Evolutionary conservation across 202 grass and related monocot genomes (phyloP), one percentile per base, ranked within the genome.

Genomic region (Schoenoplectus tabernaemontani): DNA sequence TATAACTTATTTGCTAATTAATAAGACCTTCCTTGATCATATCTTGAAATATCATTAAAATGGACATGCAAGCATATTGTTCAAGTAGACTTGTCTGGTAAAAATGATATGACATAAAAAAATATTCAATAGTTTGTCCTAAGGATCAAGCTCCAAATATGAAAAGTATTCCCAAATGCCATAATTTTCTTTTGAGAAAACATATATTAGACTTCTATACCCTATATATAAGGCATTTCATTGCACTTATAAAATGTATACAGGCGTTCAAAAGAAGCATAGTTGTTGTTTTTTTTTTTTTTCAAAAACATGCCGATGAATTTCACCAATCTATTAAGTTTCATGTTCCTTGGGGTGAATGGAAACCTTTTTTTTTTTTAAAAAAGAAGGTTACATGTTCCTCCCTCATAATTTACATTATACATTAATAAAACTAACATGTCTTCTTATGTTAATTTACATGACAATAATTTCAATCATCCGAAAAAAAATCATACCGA

Each of bases 1-100:
- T 50, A 32, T 51, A 22, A 8, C 7, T 41, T 41, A 33, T 62
- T 33, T 43, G n/a, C 37, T 68, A 48, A 22, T 28, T 30, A 72
- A 28, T 9, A 48, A 48, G 44, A 48, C n/a, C n/a, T n/a, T n/a
- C n/a, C 62, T 36, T 24, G 22, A 72, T 30, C 42, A 48, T 48
- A 72, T 47, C 37, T 73, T 33, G 32, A 64, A 62, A 64, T 44
- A 64, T 51, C 42, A 63, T 33, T 9, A 65, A 80, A 64, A 64
- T 78, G 61, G 22, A 44, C 66, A 20, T 71, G 41, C 4, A 36
- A 36, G 30, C 36, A 5, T 58, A 36, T 4, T 16, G 60, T 64
- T 36, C 32, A 64, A 37, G 9, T 9, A 13, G 13, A 23, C 26
- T 2, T 41, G 38, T 41, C 24, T 41, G 65, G 65, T 23, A 68